phyloP scores from a whole-genome alignment of 768 basidiomycete species.

The Hygrocybe coccinea region DNA sequence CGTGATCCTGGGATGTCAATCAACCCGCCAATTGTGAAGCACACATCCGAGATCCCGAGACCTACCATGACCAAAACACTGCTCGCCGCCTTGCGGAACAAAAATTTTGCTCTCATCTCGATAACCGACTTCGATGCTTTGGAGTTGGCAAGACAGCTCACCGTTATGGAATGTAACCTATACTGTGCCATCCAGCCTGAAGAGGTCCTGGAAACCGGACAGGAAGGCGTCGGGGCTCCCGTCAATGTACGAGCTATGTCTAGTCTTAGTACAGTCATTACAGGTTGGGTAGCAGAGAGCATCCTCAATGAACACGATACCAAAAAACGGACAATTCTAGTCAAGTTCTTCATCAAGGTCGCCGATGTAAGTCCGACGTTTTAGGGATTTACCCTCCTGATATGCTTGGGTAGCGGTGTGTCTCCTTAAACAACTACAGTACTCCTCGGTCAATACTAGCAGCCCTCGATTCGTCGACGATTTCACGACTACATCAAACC shows the following conservation, averaged over 20 bases:
- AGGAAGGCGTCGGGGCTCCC: conserved; percentile 59
- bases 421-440: conserved; percentile 80
- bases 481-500: conserved; percentile 85
- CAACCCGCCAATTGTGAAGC: conserved; percentile 48
- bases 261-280: conserved; percentile 85
- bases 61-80: conserved; percentile 82
- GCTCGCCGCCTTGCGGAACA: conserved; percentile 60
- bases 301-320: conserved; percentile 87
- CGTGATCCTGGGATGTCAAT: conserved; percentile 74
- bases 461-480: conserved; percentile 92
- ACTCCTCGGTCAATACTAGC: conserved; percentile 90
- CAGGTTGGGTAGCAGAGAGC: conserved; percentile 93
- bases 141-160: conserved; percentile 90
- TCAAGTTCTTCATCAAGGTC: conserved; percentile 93
- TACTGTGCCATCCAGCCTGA: conserved; percentile 84
- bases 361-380: conserved; percentile 61
- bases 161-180: conserved; percentile 85
- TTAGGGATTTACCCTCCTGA: not conserved
- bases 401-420: conserved; percentile 63
- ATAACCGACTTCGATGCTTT: conserved; percentile 91
- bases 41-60: conserved; percentile 70
- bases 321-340: conserved; percentile 69
- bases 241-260: conserved; percentile 79
- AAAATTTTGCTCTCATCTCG: conserved; percentile 54
- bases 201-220: conserved; percentile 81